Base-by-base conservation (phyloP, 2,329 filamentous ascomycete genomes). In the Fusarium sp. region DNA sequence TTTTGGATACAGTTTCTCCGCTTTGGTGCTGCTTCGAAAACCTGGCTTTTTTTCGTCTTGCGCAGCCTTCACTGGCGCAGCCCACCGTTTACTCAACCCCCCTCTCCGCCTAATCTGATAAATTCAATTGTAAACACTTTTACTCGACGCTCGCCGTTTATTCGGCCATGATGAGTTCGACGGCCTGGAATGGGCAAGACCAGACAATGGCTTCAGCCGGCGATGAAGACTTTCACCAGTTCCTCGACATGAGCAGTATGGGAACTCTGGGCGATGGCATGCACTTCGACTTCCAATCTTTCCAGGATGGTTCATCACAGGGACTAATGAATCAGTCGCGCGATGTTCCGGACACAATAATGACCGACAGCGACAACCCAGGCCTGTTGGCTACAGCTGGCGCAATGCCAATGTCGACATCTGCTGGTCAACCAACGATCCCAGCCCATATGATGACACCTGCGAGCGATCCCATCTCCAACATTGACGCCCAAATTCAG, bases 401-500 rank as follows among this genome's bases (percentile, higher is more conserved):
- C 55, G 71, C 71, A 53, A 78, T 86, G 74, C 83, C 75, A 47
- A 86, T 89, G 78, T 84, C 86, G 10, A 83, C 82, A 8, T 81
- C 82, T 22, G 75, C 81, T 15, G 72, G 78, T 11, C 86, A 87
- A 59, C 72, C 84, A 44, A 75, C 83, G 4, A 83, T 89, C 22
- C 78, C 85, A 29, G 81, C 83, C 16, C 81, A 83, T 61, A 80
- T 82, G 73, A 85, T 83, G 63, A 80, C 78, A 47, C 80, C 77
- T 15, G 81, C 86, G 25, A 82, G 78, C 71, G 87, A 89, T 66
- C 81, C 86, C 64, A 86, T 90, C 57, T 84, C 84, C 38, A 86
- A 87, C 58, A 84, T 91, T 70, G 89, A 91, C 76, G 88, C 88
- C 34, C 89, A 91, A 77, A 91, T 91, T 62, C 87, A 89, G 62